phyloP scores from a whole-genome alignment of 1,284 basidiomycete species.

The Sporisorium reilianum region DNA sequence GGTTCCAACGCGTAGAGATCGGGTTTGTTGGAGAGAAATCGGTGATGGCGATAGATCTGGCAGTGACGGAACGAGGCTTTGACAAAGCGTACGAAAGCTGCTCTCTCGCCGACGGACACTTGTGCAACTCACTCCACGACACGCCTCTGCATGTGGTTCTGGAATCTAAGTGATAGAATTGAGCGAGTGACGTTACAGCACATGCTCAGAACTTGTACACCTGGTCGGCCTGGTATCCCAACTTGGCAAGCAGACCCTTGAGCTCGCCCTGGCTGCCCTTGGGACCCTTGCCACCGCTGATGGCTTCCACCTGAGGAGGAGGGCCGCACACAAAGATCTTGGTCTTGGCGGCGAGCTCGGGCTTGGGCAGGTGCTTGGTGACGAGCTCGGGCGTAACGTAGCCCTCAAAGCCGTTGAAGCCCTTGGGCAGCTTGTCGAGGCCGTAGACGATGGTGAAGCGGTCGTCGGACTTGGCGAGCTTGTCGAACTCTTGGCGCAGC shows the following conservation, averaged over 20 bases:
- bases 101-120: too few relatives aligned
- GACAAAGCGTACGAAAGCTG: neutral
- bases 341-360: slow-evolving; percentile 80
- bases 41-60: neutral
- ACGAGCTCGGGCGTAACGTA: slow-evolving; percentile 79
- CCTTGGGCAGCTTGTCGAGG: slow-evolving; percentile 80
- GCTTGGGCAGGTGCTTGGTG: slow-evolving; percentile 77
- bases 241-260: slow-evolving; percentile 62
- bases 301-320: slow-evolving; percentile 63
- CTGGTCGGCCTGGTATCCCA: slow-evolving; percentile 65
- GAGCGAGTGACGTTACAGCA: too few relatives aligned
- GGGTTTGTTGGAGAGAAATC: neutral
- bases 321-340: slow-evolving; percentile 88
- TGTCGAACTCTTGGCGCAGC: slow-evolving; percentile 83
- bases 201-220: slow-evolving; percentile 67
- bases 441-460: slow-evolving; percentile 85
- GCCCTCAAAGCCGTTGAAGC: slow-evolving; percentile 73
- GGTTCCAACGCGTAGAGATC: slow-evolving; percentile 5
- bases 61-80: too few relatives aligned
- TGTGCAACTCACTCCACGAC: too few relatives aligned
- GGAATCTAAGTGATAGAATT: too few relatives aligned
- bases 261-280: slow-evolving; percentile 66
- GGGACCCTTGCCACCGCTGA: slow-evolving; percentile 65
- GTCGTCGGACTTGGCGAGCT: slow-evolving; percentile 62
- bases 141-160: too few relatives aligned